Percentiles rank a stretch among this genome's conserved stretches.
Evolutionary conservation across 2,329 filamentous ascomycete species (phyloP).

Genomic region (Colletotrichum navitas): DNA sequence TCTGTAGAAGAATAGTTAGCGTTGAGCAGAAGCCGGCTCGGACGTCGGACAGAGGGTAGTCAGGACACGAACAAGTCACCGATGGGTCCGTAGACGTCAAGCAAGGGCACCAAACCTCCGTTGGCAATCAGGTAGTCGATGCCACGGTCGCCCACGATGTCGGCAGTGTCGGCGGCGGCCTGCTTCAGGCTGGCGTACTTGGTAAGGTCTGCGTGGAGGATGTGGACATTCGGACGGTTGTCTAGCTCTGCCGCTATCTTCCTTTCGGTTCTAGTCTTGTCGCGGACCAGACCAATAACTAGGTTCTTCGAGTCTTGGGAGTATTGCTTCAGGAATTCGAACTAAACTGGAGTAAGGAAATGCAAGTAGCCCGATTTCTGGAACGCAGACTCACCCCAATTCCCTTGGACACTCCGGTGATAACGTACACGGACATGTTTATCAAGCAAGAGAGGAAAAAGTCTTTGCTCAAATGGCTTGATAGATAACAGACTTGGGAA

Average conservation of each 20-base stretch:
- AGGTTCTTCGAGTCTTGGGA: neutral
- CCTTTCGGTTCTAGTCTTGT: neutral
- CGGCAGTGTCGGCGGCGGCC: neutral
- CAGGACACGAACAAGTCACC: neutral
- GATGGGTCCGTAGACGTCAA: neutral
- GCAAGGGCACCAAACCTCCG: neutral
- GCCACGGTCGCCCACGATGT: neutral
- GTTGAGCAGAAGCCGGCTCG: neutral
- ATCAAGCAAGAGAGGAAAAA: neutral
- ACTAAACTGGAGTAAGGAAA: neutral
- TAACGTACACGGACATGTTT: neutral
- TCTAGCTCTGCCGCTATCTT: conserved; percentile 51
- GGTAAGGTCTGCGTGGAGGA: conserved; percentile 59
- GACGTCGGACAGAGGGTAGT: neutral
- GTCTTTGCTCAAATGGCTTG: neutral
- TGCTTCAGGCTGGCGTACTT: conserved; percentile 54
- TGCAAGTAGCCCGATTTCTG: neutral
- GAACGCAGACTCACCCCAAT: neutral
- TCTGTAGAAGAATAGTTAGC: neutral
- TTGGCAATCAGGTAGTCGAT: neutral
- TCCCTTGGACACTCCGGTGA: neutral
- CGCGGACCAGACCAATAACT: neutral
- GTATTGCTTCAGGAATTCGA: neutral
- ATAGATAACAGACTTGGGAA: too few species aligned
- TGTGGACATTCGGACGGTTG: conserved; percentile 54